A percentile compares a stretch with the other conserved stretches of the same genome.
These are phyloP conservation scores for Trypanosomatidae sp. DNA, from an alignment of 208 protist species.

Conservation along the genomic window DNA sequence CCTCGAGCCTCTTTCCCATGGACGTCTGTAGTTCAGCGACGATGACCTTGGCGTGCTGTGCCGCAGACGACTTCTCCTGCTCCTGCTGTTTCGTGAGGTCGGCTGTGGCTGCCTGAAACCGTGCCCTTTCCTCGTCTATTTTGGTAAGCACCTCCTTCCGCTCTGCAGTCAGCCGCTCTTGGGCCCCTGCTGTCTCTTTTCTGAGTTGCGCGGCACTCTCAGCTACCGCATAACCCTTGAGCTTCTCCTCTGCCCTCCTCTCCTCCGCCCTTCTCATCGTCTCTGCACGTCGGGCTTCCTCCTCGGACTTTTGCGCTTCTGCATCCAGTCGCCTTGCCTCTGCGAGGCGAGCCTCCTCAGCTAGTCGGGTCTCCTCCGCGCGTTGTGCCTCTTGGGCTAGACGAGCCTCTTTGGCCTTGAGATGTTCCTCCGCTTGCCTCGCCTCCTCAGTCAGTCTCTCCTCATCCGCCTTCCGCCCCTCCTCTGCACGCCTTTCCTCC, in stretches of 20 bases:
- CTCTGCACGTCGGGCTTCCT: conserved; percentile 1
- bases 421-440: conserved; percentile 1
- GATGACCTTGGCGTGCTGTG: conserved; percentile 4
- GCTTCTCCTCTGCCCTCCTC: conserved; percentile 6
- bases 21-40: conserved; percentile 11
- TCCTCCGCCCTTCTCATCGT: not conserved
- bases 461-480: not conserved
- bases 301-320: conserved; percentile 23
- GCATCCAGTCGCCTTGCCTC: conserved; percentile 9
- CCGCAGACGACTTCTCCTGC: conserved; percentile 5
- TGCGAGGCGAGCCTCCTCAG: not conserved
- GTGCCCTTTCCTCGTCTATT: conserved; percentile 3
- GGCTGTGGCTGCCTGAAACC: conserved; percentile 13
- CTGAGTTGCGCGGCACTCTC: conserved; percentile 6
- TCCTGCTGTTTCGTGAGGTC: conserved; percentile 14
- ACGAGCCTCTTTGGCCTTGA: not conserved
- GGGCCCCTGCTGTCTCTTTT: not conserved
- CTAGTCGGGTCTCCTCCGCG: conserved; percentile 3
- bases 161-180: not conserved
- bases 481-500: not conserved
- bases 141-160: conserved; percentile 5
- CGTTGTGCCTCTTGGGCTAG: conserved; percentile 2
- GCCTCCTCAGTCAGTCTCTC: not conserved
- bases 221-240: not conserved
- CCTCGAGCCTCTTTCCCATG: conserved; percentile 6